Conservation (phyloP, 2,329 filamentous ascomycete species). For the Apiospora arundinis region DNA sequence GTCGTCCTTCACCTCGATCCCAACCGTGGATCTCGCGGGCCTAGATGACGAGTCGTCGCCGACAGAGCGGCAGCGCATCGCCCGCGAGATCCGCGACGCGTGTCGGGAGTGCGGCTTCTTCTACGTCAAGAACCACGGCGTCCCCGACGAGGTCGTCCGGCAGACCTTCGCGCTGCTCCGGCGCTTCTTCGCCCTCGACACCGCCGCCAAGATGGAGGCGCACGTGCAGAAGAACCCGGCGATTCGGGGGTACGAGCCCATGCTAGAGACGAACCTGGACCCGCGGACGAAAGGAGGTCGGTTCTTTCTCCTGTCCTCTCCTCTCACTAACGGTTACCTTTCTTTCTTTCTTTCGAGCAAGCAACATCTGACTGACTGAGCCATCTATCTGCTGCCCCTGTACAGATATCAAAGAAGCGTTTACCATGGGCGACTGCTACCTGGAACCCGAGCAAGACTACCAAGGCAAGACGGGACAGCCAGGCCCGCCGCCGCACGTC, state of each 20-base stretch:
- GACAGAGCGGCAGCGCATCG: constrained; percentile 32
- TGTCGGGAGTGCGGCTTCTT: constrained; percentile 40
- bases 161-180: constrained; percentile 36
- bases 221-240: constrained; percentile 45
- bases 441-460: constrained; percentile 45
- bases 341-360: background rate
- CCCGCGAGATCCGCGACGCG: constrained; percentile 34
- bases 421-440: constrained; percentile 45
- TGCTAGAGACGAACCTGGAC: constrained; percentile 42
- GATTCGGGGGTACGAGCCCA: constrained; percentile 43
- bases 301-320: constrained; percentile 17
- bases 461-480: constrained; percentile 32
- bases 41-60: constrained; percentile 33
- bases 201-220: constrained; percentile 42
- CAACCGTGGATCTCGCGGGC: constrained; percentile 39
- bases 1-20: constrained; percentile 39
- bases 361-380: too few relatives aligned
- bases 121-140: constrained; percentile 41
- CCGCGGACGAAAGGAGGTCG: constrained; percentile 38
- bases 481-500: constrained; percentile 34
- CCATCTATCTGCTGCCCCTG: background rate
- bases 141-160: constrained; percentile 32
- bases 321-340: background rate
- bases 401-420: constrained; percentile 42
- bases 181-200: constrained; percentile 40